Base-by-base conservation (phyloP, 768 basidiomycete genomes). In the Trametes cingulata region DNA sequence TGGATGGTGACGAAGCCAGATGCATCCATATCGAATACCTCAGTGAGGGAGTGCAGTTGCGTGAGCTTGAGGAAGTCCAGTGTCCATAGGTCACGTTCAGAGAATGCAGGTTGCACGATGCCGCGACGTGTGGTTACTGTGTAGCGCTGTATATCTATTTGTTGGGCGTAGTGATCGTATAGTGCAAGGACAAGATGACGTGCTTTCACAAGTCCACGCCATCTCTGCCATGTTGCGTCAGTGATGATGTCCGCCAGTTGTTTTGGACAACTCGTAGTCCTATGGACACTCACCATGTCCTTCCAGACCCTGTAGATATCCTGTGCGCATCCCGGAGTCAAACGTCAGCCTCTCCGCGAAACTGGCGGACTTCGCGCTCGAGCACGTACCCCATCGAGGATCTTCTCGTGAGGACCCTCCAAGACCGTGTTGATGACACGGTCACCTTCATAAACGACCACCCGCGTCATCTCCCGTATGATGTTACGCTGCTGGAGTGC, bases 181-280 rank as follows among this genome's bases (percentile, higher is more conserved):
- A 78, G 56, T 1, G 74, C 76, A 53, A 61, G 72, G 4, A 81
- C 79, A 49, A 84, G 82, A 56, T 80, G 78, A 0, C 76, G 71
- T 0, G 82, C 78, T 63, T 83, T 81, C 25, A 83, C 82, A 61
- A 75, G 82, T 9, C 80, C 76, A 67, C 77, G 78, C 82, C 82
- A 83, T 6, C 75, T 74, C 81, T 82, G 37, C 7, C 15, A n/a
- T 9, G 19, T 15, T 40, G 3, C 15, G 1, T 36, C 22, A 57
- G 36, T 15, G 20, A 13, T 6, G 6, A 52, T 17, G 19, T 13
- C 15, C 46, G 25, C n/a, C 4, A 20, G 20, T 29, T 36, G 35
- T 15, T 15, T 2, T 13, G 10, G 29, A 36, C 6, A 15, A 8
- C 15, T 14, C 6, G 46, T 10, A 9, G 46, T 1, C 25, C 7